These are phyloP conservation scores for Penicillium sp. DNA, from an alignment of 2,329 filamentous ascomycete genomes.

Conservation along the genomic window DNA sequence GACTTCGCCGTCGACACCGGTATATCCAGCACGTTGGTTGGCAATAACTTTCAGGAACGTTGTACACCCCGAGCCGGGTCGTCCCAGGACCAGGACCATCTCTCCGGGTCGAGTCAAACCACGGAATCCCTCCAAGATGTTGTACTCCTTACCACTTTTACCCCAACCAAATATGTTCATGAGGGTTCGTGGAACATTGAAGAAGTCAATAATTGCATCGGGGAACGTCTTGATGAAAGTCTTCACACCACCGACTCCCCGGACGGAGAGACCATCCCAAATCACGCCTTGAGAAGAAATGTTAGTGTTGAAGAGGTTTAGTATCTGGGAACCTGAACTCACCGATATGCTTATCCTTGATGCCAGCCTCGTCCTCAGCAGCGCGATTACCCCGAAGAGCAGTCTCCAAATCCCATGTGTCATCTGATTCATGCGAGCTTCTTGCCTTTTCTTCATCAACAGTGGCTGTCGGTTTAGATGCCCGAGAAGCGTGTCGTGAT, in stretches of 20 bases:
- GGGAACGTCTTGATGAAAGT: conserved; percentile 76
- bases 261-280: conserved; percentile 76
- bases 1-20: conserved; percentile 68
- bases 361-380: conserved; percentile 74
- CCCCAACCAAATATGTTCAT: conserved; percentile 64
- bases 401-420: conserved; percentile 73
- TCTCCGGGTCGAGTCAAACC: conserved; percentile 74
- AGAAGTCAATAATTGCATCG: conserved; percentile 72
- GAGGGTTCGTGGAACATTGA: conserved; percentile 70
- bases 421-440: conserved; percentile 46
- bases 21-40: conserved; percentile 65
- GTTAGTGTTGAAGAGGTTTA: background rate
- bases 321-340: background rate
- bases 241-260: conserved; percentile 70
- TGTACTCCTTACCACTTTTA: conserved; percentile 68
- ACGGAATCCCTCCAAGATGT: conserved; percentile 66
- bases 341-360: conserved; percentile 74
- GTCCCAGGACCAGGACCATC: conserved; percentile 81
- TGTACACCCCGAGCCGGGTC: conserved; percentile 71
- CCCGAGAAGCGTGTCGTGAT: conserved; percentile 34
- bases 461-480: conserved; percentile 23
- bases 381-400: conserved; percentile 70
- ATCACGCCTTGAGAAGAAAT: conserved; percentile 56
- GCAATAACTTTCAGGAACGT: conserved; percentile 69
- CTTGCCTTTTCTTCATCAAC: conserved; percentile 61